Evolutionary conservation across 768 basidiomycete genomes (phyloP), one percentile per base, ranked within the genome.

Genomic region (Glaciozyma martinii): DNA sequence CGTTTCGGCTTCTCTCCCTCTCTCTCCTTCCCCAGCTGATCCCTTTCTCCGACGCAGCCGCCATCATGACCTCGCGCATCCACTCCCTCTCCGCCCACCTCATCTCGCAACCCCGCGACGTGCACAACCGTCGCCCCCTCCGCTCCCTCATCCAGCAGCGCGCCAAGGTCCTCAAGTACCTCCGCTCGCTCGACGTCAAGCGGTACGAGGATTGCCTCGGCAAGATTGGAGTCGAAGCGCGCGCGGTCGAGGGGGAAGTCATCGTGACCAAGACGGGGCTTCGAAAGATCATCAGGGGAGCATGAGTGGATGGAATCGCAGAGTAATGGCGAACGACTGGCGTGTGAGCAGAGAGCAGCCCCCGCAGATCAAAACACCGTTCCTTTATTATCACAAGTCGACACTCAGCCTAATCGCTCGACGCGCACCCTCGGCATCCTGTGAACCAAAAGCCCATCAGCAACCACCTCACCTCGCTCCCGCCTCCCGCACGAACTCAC

Each of bases 401-500:
- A 6, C 37, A 40, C 7, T 47, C 37, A n/a, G 27, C 42, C 52
- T 44, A 70, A 56, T 70, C 68, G 8, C 62, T 66, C 52, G 90
- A 93, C 73, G 89, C 90, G 73, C 90, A 93, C 15, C 90, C 90
- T 68, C 88, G 86, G 74, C 90, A 93, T 18, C 90, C 90, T 92
- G 66, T 12, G 16, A 4, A 21, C 0, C 1, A 3, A 16, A 3
- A 7, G 7, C n/a, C 29, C 3, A 29, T 13, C 33, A 50, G 32
- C 29, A 3, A 7, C 29, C 29, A 8, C 30, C 29, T 15, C 29
- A 8, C 5, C 16, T 6, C 3, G 32, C 29, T 21, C 29, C 25
- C n/a, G n/a, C n/a, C 13, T 16, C 13, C 4, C 58, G 60, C 29
- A 60, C 23, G 47, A 23, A 49, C 30, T 13, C 9, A 33, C 37